Percentiles rank a stretch among this genome's conserved stretches.
Evolutionary conservation across 495 filamentous ascomycete genomes (phyloP).

Genomic region (Neurospora tetrasperma): DNA sequence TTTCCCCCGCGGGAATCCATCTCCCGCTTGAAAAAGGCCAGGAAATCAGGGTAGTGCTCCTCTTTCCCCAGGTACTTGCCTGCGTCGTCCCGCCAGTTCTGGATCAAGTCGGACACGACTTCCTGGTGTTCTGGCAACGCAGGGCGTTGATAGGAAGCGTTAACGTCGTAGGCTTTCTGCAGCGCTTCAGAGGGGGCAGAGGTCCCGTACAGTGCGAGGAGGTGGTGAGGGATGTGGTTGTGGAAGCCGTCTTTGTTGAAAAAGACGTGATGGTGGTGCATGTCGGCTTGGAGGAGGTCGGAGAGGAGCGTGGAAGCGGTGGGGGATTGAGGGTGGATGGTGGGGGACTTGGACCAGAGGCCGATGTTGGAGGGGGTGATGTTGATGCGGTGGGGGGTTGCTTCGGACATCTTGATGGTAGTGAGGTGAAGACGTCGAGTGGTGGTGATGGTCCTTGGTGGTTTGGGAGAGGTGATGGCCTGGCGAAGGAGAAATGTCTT

Average conservation of each 20-base stretch:
- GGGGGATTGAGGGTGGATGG: conserved; percentile 38
- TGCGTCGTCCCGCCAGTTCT: conserved; percentile 37
- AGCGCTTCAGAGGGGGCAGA: conserved; percentile 50
- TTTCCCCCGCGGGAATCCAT: conserved; percentile 56
- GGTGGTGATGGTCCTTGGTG: neutral
- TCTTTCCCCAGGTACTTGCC: conserved; percentile 36
- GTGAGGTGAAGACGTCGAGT: neutral
- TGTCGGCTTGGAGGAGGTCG: neutral
- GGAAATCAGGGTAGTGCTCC: conserved; percentile 54
- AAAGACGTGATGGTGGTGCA: conserved; percentile 59
- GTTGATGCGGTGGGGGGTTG: conserved; percentile 48
- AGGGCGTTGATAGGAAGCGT: conserved; percentile 52
- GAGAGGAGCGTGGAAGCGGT: conserved; percentile 19
- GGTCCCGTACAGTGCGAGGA: conserved; percentile 69
- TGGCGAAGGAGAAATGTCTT: neutral
- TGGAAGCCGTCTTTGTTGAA: conserved; percentile 62
- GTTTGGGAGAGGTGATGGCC: neutral
- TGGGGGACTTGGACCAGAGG: conserved; percentile 27
- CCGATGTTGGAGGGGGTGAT: conserved; percentile 48
- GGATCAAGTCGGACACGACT: conserved; percentile 39
- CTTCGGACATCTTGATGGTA: neutral
- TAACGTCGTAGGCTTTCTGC: conserved; percentile 46
- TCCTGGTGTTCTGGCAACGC: conserved; percentile 30
- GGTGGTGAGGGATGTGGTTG: conserved; percentile 61
- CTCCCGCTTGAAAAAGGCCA: conserved; percentile 62